Evolutionary conservation across 306 rosid genomes (phyloP).

Genomic region (Gillenia trifoliata): DNA sequence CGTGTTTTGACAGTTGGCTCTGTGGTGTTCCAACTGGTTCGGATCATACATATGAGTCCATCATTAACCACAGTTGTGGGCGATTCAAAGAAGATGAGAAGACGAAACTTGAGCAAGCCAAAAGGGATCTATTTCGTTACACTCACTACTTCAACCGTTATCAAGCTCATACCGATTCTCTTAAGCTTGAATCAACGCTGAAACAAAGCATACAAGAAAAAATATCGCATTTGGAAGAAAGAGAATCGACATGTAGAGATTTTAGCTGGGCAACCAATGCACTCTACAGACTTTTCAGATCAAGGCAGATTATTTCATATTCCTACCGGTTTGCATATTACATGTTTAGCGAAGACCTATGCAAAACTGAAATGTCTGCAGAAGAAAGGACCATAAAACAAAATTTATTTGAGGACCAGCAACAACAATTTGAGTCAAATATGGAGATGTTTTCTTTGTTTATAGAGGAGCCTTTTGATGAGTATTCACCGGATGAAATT

Average conservation of each 20-base stretch:
- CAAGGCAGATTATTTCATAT: slow-evolving; percentile 28
- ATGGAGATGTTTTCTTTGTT: slow-evolving; percentile 31
- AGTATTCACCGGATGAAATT: neutral
- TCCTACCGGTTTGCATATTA: slow-evolving; percentile 39
- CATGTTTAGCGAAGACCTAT: slow-evolving; percentile 29
- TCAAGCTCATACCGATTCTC: slow-evolving; percentile 35
- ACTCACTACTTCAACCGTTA: slow-evolving; percentile 28
- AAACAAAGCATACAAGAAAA: slow-evolving; percentile 14
- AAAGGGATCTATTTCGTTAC: slow-evolving; percentile 29
- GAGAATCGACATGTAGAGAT: neutral
- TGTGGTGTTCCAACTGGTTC: slow-evolving; percentile 34
- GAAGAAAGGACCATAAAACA: slow-evolving; percentile 22
- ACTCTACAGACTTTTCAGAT: slow-evolving; percentile 25
- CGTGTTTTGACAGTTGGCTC: slow-evolving; percentile 33
- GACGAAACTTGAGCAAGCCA: slow-evolving; percentile 14
- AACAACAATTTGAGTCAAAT: slow-evolving; percentile 37
- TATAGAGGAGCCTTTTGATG: slow-evolving; percentile 22
- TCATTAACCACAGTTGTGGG: slow-evolving; percentile 33
- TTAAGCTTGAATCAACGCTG: slow-evolving; percentile 24
- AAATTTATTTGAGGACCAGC: slow-evolving; percentile 41
- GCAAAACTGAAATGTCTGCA: slow-evolving; percentile 10
- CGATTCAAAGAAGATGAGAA: slow-evolving; percentile 23
- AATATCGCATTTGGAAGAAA: slow-evolving; percentile 17
- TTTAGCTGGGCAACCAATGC: slow-evolving; percentile 25
- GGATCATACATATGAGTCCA: slow-evolving; percentile 15